Evolutionary conservation across 495 filamentous ascomycete species (phyloP).

Genomic region (Trichoderma parareesei): DNA sequence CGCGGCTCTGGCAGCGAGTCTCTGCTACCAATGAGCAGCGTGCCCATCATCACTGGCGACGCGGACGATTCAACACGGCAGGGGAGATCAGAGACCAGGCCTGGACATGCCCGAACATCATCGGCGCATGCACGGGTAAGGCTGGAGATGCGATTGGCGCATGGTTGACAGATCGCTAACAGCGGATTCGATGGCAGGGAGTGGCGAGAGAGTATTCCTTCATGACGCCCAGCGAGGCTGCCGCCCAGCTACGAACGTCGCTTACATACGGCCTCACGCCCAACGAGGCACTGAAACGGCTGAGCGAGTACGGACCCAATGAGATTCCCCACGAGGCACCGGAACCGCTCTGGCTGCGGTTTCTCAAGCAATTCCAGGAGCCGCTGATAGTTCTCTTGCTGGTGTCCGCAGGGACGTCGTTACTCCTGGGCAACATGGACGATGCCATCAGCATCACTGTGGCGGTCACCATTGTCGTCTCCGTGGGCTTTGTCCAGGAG

Average conservation of each 20-base stretch:
- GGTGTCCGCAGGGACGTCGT: conserved; percentile 78
- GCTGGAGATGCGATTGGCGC: not conserved
- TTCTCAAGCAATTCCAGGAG: conserved; percentile 94
- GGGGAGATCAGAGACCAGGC: conserved; percentile 20
- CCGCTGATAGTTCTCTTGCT: conserved; percentile 84
- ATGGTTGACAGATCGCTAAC: not conserved
- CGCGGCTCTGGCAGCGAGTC: conserved; percentile 28
- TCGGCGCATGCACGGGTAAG: conserved; percentile 41
- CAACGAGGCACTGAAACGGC: conserved; percentile 67
- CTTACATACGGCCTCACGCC: conserved; percentile 71
- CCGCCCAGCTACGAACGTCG: conserved; percentile 72
- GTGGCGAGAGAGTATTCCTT: conserved; percentile 45
- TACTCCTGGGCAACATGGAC: conserved; percentile 90
- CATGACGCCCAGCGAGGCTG: conserved; percentile 68
- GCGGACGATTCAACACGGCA: conserved; percentile 21
- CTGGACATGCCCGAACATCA: conserved; percentile 30
- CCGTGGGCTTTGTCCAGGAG: conserved; percentile 94
- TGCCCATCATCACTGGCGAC: conserved; percentile 25
- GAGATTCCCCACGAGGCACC: conserved; percentile 90
- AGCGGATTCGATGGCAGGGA: conserved; percentile 19
- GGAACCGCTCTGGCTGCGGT: conserved; percentile 89
- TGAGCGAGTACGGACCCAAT: conserved; percentile 79
- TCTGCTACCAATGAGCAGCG: conserved; percentile 26
- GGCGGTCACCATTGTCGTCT: conserved; percentile 93
- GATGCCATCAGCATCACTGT: conserved; percentile 93